These are phyloP conservation scores for Epichloe coenophiala DNA, from an alignment of 2,329 filamentous ascomycete genomes.

Conservation along the genomic window DNA sequence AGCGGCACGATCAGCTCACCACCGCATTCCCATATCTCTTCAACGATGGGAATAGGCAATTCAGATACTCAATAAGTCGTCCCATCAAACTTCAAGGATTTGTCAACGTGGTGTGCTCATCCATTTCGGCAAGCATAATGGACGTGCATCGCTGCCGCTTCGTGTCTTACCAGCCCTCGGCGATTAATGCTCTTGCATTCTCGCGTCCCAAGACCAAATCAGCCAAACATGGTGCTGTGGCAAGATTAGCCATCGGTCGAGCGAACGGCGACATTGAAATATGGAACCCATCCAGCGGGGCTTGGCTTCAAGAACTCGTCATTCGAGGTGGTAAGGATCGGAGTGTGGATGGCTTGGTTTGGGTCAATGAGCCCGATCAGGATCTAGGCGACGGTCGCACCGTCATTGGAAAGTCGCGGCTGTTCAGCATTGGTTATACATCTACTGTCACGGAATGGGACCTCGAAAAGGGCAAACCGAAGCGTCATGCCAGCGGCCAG, in stretches of 20 bases:
- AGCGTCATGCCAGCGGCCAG: slow-evolving; percentile 76
- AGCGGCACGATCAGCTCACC: neutral
- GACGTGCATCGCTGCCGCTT: slow-evolving; percentile 97
- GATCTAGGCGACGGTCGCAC: slow-evolving; percentile 47
- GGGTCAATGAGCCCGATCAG: slow-evolving; percentile 77
- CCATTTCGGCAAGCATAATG: slow-evolving; percentile 37
- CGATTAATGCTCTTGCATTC: slow-evolving; percentile 91
- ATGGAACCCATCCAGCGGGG: slow-evolving; percentile 75
- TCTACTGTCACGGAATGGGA: slow-evolving; percentile 93
- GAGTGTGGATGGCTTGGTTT: slow-evolving; percentile 80
- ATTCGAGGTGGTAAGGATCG: slow-evolving; percentile 73
- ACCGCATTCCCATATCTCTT: slow-evolving; percentile 1
- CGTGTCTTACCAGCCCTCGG: slow-evolving; percentile 78
- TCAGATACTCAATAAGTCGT: neutral
- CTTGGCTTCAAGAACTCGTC: slow-evolving; percentile 82
- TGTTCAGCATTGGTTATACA: slow-evolving; percentile 95
- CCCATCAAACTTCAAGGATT: neutral
- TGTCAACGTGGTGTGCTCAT: neutral
- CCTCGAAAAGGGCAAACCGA: slow-evolving; percentile 61
- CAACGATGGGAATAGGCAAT: neutral
- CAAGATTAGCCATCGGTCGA: slow-evolving; percentile 77
- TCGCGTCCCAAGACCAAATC: slow-evolving; percentile 52
- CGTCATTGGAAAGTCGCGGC: slow-evolving; percentile 58
- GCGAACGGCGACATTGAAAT: slow-evolving; percentile 96
- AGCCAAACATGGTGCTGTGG: slow-evolving; percentile 35